Conservation (phyloP, 2,329 filamentous ascomycete species). For the Xylariaceae sp. region DNA sequence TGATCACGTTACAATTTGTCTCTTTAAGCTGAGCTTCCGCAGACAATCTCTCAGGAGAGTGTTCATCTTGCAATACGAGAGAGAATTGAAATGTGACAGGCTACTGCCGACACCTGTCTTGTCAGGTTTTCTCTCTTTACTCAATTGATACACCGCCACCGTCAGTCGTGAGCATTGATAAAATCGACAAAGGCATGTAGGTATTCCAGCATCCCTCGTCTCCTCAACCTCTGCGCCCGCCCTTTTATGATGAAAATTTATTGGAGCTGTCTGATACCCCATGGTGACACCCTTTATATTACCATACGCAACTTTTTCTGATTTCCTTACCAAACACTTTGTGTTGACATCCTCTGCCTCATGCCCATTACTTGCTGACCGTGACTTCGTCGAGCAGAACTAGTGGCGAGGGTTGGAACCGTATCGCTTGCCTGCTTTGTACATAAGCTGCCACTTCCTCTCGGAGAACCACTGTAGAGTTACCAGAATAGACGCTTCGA, state of each 20-base stretch:
- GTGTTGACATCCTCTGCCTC: not conserved
- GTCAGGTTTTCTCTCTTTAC: not conserved
- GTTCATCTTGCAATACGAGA: too few relatives aligned
- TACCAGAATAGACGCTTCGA: not conserved
- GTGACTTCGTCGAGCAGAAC: not conserved
- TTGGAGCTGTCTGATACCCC: constrained; percentile 74
- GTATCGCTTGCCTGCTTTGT: not conserved
- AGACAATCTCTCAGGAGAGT: too few relatives aligned
- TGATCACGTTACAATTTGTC: too few relatives aligned
- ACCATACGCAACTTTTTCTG: constrained; percentile 55
- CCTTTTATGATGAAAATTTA: constrained; percentile 49
- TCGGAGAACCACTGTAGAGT: not conserved
- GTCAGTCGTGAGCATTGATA: not conserved
- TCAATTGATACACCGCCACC: not conserved
- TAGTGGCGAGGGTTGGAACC: not conserved
- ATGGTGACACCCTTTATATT: constrained; percentile 56
- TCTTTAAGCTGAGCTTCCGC: too few relatives aligned
- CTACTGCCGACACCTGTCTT: not conserved
- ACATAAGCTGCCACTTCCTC: not conserved
- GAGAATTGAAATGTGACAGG: not conserved
- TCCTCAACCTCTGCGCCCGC: not conserved
- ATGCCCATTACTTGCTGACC: constrained; percentile 11
- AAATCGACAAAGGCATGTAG: constrained; percentile 10
- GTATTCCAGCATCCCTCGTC: not conserved
- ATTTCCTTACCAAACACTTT: constrained; percentile 7